Evolutionary conservation across 2,329 filamentous ascomycete genomes (phyloP).

Genomic region (Colletotrichum lupini): DNA sequence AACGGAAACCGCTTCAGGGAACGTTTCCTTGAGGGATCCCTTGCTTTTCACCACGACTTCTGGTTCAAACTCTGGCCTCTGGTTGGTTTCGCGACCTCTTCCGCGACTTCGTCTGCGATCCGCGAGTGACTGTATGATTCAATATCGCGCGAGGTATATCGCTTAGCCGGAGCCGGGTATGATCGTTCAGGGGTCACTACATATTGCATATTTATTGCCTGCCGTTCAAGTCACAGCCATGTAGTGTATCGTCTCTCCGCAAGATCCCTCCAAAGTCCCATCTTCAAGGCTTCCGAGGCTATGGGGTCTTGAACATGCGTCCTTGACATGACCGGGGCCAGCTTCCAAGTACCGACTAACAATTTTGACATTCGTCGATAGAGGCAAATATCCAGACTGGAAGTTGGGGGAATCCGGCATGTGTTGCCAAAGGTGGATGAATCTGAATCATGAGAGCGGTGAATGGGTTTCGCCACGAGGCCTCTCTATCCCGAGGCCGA

Average conservation of each 20-base stretch:
- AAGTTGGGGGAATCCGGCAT: background rate
- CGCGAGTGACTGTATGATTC: background rate
- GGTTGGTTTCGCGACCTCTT: background rate
- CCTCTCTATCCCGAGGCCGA: background rate
- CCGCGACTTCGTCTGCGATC: no score
- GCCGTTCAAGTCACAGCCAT: conserved; percentile 2
- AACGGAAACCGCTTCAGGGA: conserved; percentile 8
- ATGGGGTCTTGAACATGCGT: background rate
- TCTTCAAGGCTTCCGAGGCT: background rate
- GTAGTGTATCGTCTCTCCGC: background rate
- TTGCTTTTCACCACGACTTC: background rate
- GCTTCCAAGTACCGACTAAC: conserved; percentile 20
- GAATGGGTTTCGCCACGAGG: background rate
- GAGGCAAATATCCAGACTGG: background rate
- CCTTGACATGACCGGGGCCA: no score
- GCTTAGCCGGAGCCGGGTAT: background rate
- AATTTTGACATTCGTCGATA: conserved; percentile 19
- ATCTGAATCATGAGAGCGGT: background rate
- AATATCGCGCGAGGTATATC: background rate
- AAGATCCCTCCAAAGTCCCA: background rate
- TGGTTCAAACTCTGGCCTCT: background rate
- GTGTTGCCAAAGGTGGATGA: background rate
- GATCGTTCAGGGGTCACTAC: conserved; percentile 23
- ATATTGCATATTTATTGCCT: conserved; percentile 13
- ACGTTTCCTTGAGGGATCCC: conserved; percentile 10